These are phyloP conservation scores for Umbelopsis vinacea DNA, from an alignment of 192 early-diverging fungal genomes.

Conservation along the genomic window DNA sequence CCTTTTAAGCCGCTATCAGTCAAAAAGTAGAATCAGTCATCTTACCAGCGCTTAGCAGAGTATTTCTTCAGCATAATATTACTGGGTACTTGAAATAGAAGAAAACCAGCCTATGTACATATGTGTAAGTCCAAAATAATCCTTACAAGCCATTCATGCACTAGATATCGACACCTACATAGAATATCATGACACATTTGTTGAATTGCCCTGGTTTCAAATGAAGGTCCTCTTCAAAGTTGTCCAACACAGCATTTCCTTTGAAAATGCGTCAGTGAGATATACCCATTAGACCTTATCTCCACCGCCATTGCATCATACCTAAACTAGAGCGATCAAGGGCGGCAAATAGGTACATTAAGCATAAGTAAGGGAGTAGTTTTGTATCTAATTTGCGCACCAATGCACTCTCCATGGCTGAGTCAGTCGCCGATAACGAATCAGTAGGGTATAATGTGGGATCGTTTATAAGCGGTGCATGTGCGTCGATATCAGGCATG, in stretches of 20 bases:
- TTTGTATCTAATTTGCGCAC: slow-evolving; percentile 33
- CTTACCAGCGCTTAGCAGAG: slow-evolving; percentile 34
- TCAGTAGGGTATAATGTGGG: background rate
- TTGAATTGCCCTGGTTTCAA: slow-evolving; percentile 41
- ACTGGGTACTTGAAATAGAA: slow-evolving; percentile 41
- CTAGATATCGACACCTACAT: slow-evolving; percentile 13
- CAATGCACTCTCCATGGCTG: slow-evolving; percentile 27
- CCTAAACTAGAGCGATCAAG: slow-evolving; percentile 41
- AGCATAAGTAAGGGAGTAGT: slow-evolving; percentile 35
- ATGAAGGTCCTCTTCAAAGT: slow-evolving; percentile 38
- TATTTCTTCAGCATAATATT: slow-evolving; percentile 38
- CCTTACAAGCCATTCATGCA: background rate
- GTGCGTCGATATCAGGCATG: background rate
- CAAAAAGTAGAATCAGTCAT: background rate
- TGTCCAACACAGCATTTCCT: slow-evolving; percentile 42
- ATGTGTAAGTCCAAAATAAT: background rate
- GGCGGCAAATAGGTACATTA: slow-evolving; percentile 41
- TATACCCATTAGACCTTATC: background rate
- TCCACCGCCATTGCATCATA: background rate
- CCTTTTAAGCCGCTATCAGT: background rate
- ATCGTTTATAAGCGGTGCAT: background rate
- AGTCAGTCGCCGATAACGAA: background rate
- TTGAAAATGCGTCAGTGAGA: background rate
- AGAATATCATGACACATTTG: slow-evolving; percentile 37
- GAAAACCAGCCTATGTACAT: slow-evolving; percentile 26